Base-by-base conservation (phyloP, 306 rosid genomes). In the Dryas octopetala region DNA sequence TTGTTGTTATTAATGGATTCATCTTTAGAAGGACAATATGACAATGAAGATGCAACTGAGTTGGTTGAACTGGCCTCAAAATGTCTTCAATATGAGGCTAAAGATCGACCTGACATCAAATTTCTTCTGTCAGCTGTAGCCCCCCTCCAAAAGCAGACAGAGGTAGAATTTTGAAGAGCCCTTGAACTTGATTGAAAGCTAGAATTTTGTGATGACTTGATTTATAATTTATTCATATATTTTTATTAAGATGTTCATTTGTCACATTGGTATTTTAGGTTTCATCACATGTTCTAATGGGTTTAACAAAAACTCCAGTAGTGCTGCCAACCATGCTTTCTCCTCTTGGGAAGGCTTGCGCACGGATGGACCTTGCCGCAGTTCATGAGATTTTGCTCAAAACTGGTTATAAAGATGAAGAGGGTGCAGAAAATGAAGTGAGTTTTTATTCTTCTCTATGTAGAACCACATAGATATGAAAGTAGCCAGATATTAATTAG, bases 401-500 rank as follows among this genome's bases (percentile, higher is more conserved):
- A 91, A 89, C 88, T 1, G 96, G 96, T 49, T 93, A 93, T 74
- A 91, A 86, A 81, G 98, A 93, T 43, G 98, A 93, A 79, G 97
- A 93, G 82, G 98, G 98, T 71, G 93, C 97, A 38, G 97, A 93
- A 80, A 93, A 88, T 62, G 97, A 93, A 89, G 97, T 91, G 68
- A 41, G 68, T 63, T 62, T 63, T 49, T 16, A 7, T 32, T 63
- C 50, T 41, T 63, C 50, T 63, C 28, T 15, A 4, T 16, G 49
- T 63, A 16, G 68, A 32, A 63, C 4, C 28, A 41, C 13, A 13
- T 38, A 13, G 13, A 1, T 61, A 7, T 28, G 13, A 19, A 40
- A 15, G 16, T 62, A 41, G 19, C 1, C 9, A 46, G 49, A 46
- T 1, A 15, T 59, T 11, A 59, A 26, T 10, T 62, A 14, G 14